These are phyloP conservation scores for Musa acuminata DNA, from an alignment of 176 grass and related monocot genomes.

Conservation along the genomic window DNA sequence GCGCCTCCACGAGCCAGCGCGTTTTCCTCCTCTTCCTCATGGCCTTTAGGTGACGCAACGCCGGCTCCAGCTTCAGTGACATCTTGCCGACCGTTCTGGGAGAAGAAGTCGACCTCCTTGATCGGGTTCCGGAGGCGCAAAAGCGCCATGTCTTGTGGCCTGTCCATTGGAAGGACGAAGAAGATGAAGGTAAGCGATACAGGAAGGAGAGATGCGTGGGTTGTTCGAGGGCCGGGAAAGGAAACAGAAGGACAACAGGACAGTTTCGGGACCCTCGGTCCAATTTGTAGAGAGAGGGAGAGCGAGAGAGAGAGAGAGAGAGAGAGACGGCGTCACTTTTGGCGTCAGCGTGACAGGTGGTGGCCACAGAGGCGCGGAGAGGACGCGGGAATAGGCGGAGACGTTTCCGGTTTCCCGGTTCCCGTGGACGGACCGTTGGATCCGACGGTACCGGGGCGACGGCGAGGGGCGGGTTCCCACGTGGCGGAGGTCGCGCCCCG, in stretches of 20 bases:
- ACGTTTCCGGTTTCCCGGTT: not conserved
- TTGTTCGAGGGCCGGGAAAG: not conserved
- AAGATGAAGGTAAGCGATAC: not conserved
- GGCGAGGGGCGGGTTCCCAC: not conserved
- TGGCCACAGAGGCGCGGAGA: not conserved
- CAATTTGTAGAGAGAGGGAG: too few relatives aligned
- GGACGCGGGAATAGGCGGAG: not conserved
- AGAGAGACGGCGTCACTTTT: not conserved
- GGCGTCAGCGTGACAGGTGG: not conserved
- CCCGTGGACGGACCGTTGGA: not conserved
- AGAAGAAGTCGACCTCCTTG: slow-evolving; percentile 22
- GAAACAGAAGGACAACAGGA: not conserved
- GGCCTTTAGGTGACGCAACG: not conserved
- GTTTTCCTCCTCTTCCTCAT: not conserved
- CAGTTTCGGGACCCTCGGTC: too few relatives aligned
- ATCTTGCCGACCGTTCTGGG: not conserved
- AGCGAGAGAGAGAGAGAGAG: too few relatives aligned
- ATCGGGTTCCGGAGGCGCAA: not conserved
- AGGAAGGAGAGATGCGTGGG: not conserved
- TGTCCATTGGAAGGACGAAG: not conserved
- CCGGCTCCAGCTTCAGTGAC: not conserved
- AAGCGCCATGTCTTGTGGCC: not conserved
- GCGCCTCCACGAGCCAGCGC: not conserved
- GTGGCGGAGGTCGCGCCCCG: not conserved
- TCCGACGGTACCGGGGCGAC: not conserved